Base-by-base conservation (phyloP, 202 grass and related monocot genomes). In the Tripidium arundinaceum region DNA sequence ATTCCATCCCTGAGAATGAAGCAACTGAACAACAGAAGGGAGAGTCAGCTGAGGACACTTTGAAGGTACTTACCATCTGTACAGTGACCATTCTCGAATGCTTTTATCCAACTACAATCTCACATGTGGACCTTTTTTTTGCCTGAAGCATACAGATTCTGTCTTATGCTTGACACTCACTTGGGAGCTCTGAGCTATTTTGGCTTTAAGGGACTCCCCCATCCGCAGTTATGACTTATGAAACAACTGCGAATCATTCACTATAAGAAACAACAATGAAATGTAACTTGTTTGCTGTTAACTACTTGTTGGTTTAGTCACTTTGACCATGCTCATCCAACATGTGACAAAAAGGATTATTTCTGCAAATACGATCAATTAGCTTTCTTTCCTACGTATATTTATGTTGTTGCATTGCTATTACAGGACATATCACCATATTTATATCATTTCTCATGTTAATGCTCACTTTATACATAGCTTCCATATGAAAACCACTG, bases 1-100 rank as follows among this genome's bases (percentile, higher is more conserved):
- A 89, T 76, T 93, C 90, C 41, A 97, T 93, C 39, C 93, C 90
- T 24, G 88, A 97, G 83, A 86, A 97, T 66, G 93, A 89, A 70
- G 85, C 84, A 89, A 87, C 84, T 70, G 90, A 91, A 83, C 72
- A 68, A 47, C 62, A 67, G 11, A 90, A 90, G 76, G 85, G 90
- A 45, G 73, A 70, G 19, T 79, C 19, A 59, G n/a, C 74, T 33
- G 78, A 78, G 38, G 81, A 90, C 37, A 67, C 57, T 81, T 65
- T 83, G 58, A 90, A 93, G 93, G 93, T 97, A 93, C 39, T 81
- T 68, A 16, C 41, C 31, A 67, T 79, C 45, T 74, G 41, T 57
- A 59, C 4, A 46, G 28, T 71, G 43, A 71, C 29, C 47, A 57
- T 61, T 65, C 46, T 83, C 18, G 39, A 62, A 21, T 73, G 63